Evolutionary conservation across 768 basidiomycete genomes (phyloP).

Genomic region (Phylloporus sp.): DNA sequence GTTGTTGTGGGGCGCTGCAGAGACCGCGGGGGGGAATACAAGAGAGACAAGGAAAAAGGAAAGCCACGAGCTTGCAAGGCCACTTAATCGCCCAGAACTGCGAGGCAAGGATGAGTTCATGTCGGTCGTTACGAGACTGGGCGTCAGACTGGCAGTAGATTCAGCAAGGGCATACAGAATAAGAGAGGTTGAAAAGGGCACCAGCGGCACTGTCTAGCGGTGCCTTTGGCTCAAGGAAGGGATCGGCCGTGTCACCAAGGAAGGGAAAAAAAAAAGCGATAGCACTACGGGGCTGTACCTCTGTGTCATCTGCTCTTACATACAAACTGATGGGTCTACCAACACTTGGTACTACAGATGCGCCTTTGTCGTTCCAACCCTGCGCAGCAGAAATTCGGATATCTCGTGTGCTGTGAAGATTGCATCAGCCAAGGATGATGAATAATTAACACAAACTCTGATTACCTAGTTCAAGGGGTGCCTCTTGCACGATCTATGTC

Average conservation of each 20-base stretch:
- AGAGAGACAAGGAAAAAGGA: neutral
- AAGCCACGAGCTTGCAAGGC: slow-evolving; percentile 2
- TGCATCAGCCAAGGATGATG: neutral
- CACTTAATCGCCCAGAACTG: neutral
- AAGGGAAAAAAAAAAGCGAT: neutral
- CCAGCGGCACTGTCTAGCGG: slow-evolving; percentile 6
- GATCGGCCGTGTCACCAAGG: neutral
- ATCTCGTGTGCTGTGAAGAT: slow-evolving; percentile 21
- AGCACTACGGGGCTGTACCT: slow-evolving; percentile 1
- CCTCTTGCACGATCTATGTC: slow-evolving; percentile 27
- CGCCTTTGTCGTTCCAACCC: slow-evolving; percentile 6
- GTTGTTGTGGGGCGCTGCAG: slow-evolving; percentile 7
- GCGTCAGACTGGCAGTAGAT: neutral
- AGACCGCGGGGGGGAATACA: neutral
- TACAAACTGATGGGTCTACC: neutral
- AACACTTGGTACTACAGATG: neutral
- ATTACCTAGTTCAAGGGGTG: slow-evolving; percentile 29
- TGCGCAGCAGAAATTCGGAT: slow-evolving; percentile 21
- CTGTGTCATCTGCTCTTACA: neutral
- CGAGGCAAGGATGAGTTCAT: neutral
- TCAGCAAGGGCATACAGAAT: neutral
- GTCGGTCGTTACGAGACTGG: neutral
- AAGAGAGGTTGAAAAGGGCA: slow-evolving; percentile 6
- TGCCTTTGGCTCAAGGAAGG: slow-evolving; percentile 3
- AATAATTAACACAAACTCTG: too few species aligned